phyloP scores from a whole-genome alignment of 2,329 filamentous ascomycete species.

The Podosphaera xanthii region DNA sequence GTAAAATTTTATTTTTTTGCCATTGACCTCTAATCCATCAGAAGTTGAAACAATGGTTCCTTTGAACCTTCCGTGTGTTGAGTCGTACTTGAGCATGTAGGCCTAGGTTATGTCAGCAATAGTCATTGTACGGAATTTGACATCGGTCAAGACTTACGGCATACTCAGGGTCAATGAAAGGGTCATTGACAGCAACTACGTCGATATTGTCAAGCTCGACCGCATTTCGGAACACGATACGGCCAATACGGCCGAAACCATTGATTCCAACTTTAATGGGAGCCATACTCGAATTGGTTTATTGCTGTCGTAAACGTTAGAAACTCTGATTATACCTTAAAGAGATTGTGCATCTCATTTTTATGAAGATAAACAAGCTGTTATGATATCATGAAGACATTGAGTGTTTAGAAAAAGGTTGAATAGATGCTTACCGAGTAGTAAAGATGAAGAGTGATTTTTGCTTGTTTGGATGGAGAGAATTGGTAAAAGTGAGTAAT shows the following conservation, averaged over 20 bases:
- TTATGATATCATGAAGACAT: no score
- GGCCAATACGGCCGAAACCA: conserved; percentile 98
- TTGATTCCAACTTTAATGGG: conserved; percentile 78
- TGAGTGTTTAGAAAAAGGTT: no score
- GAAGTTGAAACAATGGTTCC: conserved; percentile 52
- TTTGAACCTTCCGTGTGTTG: conserved; percentile 91
- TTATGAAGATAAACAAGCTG: not conserved
- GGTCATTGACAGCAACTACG: conserved; percentile 94
- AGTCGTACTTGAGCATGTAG: conserved; percentile 99
- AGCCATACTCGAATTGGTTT: conserved; percentile 22
- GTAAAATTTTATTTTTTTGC: conserved; percentile 92
- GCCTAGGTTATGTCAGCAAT: conserved; percentile 30
- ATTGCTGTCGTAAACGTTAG: not conserved
- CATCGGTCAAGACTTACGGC: conserved; percentile 46
- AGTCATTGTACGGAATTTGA: not conserved
- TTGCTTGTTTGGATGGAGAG: no score
- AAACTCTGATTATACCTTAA: not conserved
- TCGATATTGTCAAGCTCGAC: conserved; percentile 74
- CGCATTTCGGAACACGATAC: conserved; percentile 98
- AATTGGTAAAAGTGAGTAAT: no score
- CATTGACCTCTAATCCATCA: conserved; percentile 63
- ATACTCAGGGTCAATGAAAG: conserved; percentile 95
- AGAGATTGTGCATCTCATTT: not conserved
- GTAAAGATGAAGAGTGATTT: no score
- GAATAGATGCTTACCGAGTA: no score